Evolutionary conservation across 805 yeast genomes (phyloP).

Genomic region (Spathaspora arborariae): DNA sequence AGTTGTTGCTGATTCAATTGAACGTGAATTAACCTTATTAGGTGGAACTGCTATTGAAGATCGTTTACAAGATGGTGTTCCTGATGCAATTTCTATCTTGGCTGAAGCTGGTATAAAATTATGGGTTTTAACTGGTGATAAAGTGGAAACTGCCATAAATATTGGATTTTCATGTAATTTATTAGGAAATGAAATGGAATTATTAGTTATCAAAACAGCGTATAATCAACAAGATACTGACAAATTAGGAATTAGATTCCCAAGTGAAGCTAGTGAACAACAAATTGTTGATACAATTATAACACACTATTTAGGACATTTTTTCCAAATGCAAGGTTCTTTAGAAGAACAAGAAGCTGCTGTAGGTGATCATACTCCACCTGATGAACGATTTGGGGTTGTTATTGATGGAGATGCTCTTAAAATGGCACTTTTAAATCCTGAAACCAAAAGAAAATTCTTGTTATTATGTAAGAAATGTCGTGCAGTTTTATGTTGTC

Average conservation of each 20-base stretch:
- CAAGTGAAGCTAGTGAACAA: constrained; percentile 21
- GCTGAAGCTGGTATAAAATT: constrained; percentile 77
- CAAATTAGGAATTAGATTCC: constrained; percentile 17
- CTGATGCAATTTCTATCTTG: constrained; percentile 68
- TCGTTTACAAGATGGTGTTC: constrained; percentile 81
- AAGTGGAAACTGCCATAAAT: constrained; percentile 85
- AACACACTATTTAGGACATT: constrained; percentile 47
- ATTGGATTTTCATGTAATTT: constrained; percentile 84
- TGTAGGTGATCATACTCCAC: constrained; percentile 58
- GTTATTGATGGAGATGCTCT: constrained; percentile 81
- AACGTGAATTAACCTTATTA: constrained; percentile 56
- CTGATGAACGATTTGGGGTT: constrained; percentile 63
- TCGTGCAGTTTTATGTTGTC: constrained; percentile 77
- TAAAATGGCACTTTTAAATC: constrained; percentile 36
- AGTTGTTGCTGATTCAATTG: constrained; percentile 69
- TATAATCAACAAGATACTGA: constrained; percentile 23
- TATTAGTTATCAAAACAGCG: constrained; percentile 50
- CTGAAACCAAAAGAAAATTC: constrained; percentile 52
- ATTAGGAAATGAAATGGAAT: constrained; percentile 71
- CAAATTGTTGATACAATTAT: constrained; percentile 46
- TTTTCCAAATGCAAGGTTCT: constrained; percentile 57
- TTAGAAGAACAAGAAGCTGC: constrained; percentile 53
- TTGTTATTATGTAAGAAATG: constrained; percentile 74
- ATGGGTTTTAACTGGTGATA: constrained; percentile 87
- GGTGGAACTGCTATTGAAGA: constrained; percentile 91